Evolutionary conservation across 2,329 filamentous ascomycete genomes (phyloP).

Genomic region (Acrocalymma vagum): DNA sequence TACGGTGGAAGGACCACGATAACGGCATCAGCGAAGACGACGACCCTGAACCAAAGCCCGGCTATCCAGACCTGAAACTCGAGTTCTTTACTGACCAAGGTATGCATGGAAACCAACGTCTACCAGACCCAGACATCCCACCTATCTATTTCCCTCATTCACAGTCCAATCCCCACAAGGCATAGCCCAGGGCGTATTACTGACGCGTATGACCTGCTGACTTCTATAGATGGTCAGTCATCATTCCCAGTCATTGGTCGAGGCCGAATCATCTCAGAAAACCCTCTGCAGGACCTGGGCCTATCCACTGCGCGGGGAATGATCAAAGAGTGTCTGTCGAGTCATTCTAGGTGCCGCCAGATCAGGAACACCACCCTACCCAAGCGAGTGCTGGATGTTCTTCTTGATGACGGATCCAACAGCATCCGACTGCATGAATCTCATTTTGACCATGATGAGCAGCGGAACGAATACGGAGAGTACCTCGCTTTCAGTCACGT

Average conservation of each 20-base stretch:
- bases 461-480: slow-evolving; percentile 40
- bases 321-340: slow-evolving; percentile 39
- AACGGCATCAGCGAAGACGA: slow-evolving; percentile 25
- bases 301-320: slow-evolving; percentile 33
- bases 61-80: slow-evolving; percentile 44
- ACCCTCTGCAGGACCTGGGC: slow-evolving; percentile 37
- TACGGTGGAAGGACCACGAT: slow-evolving; percentile 37
- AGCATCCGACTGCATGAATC: slow-evolving; percentile 39
- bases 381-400: slow-evolving; percentile 40
- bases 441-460: slow-evolving; percentile 30
- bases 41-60: slow-evolving; percentile 26
- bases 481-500: slow-evolving; percentile 44
- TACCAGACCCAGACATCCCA: too few species aligned
- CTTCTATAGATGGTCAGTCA: slow-evolving; percentile 37
- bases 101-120: too few species aligned
- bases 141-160: too few species aligned
- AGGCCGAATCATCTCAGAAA: slow-evolving; percentile 39
- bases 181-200: too few species aligned
- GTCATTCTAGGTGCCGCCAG: slow-evolving; percentile 39
- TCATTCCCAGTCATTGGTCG: slow-evolving; percentile 45
- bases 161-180: too few species aligned
- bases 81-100: slow-evolving; percentile 47
- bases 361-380: slow-evolving; percentile 32
- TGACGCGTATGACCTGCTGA: slow-evolving; percentile 20
- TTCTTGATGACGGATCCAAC: slow-evolving; percentile 36